A percentile compares a stretch with the other conserved stretches of the same genome.
Conservation (phyloP, 176 grass and related monocot genomes). For the Dendrocalamus sinicus region DNA sequence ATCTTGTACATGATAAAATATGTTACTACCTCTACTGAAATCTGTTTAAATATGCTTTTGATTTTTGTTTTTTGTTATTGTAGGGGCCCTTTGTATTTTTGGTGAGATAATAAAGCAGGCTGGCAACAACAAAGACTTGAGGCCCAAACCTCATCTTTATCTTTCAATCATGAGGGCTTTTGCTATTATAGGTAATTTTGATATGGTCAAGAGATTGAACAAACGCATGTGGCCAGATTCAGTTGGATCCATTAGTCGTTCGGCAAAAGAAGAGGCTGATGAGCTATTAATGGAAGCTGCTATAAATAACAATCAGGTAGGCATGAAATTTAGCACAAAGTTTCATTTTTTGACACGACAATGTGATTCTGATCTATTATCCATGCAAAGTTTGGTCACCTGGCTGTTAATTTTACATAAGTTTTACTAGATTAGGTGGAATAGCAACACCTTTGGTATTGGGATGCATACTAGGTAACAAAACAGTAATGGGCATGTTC, state of each 20-base stretch:
- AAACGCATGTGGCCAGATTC: conserved; percentile 83
- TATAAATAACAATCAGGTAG: conserved; percentile 86
- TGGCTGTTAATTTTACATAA: conserved; percentile 25
- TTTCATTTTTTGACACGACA: conserved; percentile 10
- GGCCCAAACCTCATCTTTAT: conserved; percentile 88
- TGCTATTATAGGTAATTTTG: conserved; percentile 77
- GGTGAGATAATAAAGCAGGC: conserved; percentile 88
- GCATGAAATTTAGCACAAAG: conserved; percentile 4
- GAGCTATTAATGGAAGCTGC: conserved; percentile 96
- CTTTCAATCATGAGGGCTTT: conserved; percentile 92
- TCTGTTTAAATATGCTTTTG: conserved; percentile 37
- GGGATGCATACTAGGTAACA: conserved; percentile 20
- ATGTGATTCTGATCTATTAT: conserved; percentile 26
- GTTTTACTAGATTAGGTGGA: background rate
- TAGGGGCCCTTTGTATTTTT: conserved; percentile 93
- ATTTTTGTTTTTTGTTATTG: conserved; percentile 24
- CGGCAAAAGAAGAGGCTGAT: conserved; percentile 64
- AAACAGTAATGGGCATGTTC: background rate
- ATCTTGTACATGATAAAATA: background rate
- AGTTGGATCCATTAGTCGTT: conserved; percentile 73
- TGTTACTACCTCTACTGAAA: conserved; percentile 9
- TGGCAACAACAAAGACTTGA: conserved; percentile 68
- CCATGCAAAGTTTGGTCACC: background rate
- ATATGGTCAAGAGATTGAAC: conserved; percentile 71
- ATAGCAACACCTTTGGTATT: background rate